Conservation (phyloP, 805 yeast species). For the Candida methanosorbosa region DNA sequence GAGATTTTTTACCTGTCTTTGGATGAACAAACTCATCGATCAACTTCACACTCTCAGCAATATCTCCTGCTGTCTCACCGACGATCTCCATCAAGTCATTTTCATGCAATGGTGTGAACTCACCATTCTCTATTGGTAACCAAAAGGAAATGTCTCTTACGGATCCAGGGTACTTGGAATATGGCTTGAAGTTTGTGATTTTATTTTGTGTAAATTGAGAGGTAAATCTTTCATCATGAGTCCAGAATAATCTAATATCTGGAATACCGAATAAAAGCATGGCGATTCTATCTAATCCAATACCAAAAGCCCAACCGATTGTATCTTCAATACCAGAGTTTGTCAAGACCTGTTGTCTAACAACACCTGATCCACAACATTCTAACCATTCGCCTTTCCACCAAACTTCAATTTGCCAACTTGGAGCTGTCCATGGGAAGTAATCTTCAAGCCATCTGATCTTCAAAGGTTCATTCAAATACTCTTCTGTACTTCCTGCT, state of each 20-base stretch:
- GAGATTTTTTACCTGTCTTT: constrained; percentile 64
- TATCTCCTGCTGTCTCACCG: constrained; percentile 74
- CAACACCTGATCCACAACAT: constrained; percentile 93
- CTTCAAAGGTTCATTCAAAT: constrained; percentile 64
- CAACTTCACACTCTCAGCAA: constrained; percentile 76
- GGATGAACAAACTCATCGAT: constrained; percentile 84
- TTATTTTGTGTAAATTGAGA: constrained; percentile 59
- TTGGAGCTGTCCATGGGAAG: constrained; percentile 98
- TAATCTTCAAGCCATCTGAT: constrained; percentile 93
- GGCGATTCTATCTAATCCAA: constrained; percentile 91
- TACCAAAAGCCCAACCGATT: constrained; percentile 96
- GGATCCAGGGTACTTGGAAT: constrained; percentile 86
- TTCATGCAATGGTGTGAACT: constrained; percentile 44
- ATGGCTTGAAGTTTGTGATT: constrained; percentile 73
- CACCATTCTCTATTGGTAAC: constrained; percentile 41
- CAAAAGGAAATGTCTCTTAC: constrained; percentile 87
- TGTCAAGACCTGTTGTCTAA: constrained; percentile 64
- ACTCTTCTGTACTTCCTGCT: constrained; percentile 54
- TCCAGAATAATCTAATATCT: constrained; percentile 91
- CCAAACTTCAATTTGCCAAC: constrained; percentile 98
- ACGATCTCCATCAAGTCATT: constrained; percentile 94
- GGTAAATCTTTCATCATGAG: constrained; percentile 67
- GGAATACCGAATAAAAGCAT: constrained; percentile 94
- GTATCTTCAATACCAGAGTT: constrained; percentile 62
- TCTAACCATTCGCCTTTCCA: constrained; percentile 99